Evolutionary conservation across 257 asterid species (phyloP).

Genomic region (Jacaranda copaia): DNA sequence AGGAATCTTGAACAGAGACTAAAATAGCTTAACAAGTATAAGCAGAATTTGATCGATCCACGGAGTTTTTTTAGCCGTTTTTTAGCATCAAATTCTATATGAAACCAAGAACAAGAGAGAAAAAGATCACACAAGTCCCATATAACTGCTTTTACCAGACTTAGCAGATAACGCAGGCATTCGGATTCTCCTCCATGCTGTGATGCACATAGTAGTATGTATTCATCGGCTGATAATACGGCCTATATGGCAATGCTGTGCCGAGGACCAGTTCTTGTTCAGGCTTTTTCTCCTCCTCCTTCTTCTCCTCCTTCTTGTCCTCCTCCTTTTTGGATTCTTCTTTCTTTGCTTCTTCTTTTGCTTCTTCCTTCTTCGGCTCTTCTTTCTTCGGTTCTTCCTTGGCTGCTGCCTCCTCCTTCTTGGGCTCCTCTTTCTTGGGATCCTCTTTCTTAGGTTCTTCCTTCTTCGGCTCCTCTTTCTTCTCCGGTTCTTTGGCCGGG

Average conservation of each 20-base stretch:
- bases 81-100: constrained; percentile 30
- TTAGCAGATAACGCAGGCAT: constrained; percentile 71
- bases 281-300: constrained; percentile 40
- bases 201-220: constrained; percentile 54
- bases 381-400: constrained; percentile 67
- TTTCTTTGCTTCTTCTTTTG: background rate
- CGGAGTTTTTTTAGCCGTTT: background rate
- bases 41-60: background rate
- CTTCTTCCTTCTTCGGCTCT: constrained; percentile 51
- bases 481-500: constrained; percentile 80
- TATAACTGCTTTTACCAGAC: background rate
- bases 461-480: constrained; percentile 86
- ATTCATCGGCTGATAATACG: constrained; percentile 50
- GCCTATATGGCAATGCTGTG: constrained; percentile 52
- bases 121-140: background rate
- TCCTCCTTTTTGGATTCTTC: constrained; percentile 26
- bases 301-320: constrained; percentile 47
- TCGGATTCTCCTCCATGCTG: constrained; percentile 90
- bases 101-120: constrained; percentile 20
- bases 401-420: constrained; percentile 56
- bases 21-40: background rate
- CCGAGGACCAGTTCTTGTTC: constrained; percentile 52
- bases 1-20: constrained; percentile 29
- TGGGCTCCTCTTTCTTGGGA: constrained; percentile 54
- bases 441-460: constrained; percentile 82